These are phyloP conservation scores for Pestalotiopsis sp. DNA, from an alignment of 2,329 filamentous ascomycete species.

Conservation along the genomic window DNA sequence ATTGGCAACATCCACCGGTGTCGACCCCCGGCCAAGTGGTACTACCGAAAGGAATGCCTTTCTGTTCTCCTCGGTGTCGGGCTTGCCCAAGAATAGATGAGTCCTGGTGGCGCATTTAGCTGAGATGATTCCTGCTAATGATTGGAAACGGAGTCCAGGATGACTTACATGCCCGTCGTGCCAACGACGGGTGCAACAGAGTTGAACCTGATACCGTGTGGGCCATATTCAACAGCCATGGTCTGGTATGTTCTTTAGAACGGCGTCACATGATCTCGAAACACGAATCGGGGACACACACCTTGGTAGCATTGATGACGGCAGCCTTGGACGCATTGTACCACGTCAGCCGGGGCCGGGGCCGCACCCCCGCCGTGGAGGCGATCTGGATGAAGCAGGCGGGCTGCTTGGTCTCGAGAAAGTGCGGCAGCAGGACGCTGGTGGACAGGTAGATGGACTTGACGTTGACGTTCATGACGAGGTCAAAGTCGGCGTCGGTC, in stretches of 20 bases:
- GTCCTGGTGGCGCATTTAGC: conserved; percentile 28
- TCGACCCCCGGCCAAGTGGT: conserved; percentile 56
- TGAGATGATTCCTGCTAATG: neutral
- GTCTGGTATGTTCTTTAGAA: conserved; percentile 21
- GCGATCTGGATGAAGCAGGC: conserved; percentile 69
- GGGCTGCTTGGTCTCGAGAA: conserved; percentile 57
- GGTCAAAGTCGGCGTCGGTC: conserved; percentile 67
- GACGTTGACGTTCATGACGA: conserved; percentile 70
- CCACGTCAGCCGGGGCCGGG: conserved; percentile 67
- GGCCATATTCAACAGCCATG: conserved; percentile 73
- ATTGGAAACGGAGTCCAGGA: neutral
- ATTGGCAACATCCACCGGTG: conserved; percentile 70
- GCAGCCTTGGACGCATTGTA: conserved; percentile 70
- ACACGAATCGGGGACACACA: conserved; percentile 6
- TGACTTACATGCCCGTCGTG: conserved; percentile 59
- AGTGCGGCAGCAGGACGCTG: conserved; percentile 61
- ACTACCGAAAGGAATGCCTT: conserved; percentile 56
- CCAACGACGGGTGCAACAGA: conserved; percentile 70
- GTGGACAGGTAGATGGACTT: conserved; percentile 66
- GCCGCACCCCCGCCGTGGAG: conserved; percentile 63
- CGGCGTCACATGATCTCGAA: neutral
- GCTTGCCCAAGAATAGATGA: conserved; percentile 59
- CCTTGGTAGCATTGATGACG: conserved; percentile 59
- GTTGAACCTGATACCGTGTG: conserved; percentile 73
- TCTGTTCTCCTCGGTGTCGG: conserved; percentile 64